A percentile compares a stretch with the other conserved stretches of the same genome.
These are phyloP conservation scores for Erigeron philadelphicus DNA, from an alignment of 140 eudicot genomes.

Conservation along the genomic window DNA sequence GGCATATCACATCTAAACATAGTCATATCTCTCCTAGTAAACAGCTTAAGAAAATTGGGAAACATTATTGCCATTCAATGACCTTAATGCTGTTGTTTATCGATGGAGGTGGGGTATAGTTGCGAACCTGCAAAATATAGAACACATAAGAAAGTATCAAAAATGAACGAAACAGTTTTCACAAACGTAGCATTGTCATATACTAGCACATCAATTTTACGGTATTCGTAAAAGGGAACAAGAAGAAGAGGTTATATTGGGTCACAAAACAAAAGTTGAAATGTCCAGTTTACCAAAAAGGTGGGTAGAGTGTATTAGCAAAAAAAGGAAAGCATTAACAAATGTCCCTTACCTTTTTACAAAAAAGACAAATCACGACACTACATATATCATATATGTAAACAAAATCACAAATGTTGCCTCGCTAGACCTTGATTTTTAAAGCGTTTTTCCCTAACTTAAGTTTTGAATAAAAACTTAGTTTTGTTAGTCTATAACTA, in stretches of 20 bases:
- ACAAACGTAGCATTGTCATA: not conserved
- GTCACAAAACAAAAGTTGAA: not conserved
- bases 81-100: constrained; percentile 98
- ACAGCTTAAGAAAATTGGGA: not conserved
- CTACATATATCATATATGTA: too few relatives aligned
- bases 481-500: too few relatives aligned
- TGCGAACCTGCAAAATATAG: constrained; percentile 61
- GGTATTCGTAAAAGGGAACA: not conserved
- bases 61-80: constrained; percentile 22
- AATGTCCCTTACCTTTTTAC: not conserved
- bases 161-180: not conserved
- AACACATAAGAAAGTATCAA: not conserved
- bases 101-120: constrained; percentile 72
- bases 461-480: too few relatives aligned
- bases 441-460: too few relatives aligned
- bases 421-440: too few relatives aligned
- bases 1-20: constrained; percentile 9
- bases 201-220: not conserved
- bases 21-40: constrained; percentile 5
- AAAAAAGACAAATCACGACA: too few relatives aligned
- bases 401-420: too few relatives aligned
- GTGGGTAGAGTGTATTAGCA: not conserved
- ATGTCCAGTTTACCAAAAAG: not conserved
- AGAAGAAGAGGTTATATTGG: not conserved
- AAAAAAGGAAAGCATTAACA: not conserved